Percentiles rank a stretch among this genome's conserved stretches.
Evolutionary conservation across 352 stramenopile species (phyloP).

Genomic region (Phytophthora sansomeana): DNA sequence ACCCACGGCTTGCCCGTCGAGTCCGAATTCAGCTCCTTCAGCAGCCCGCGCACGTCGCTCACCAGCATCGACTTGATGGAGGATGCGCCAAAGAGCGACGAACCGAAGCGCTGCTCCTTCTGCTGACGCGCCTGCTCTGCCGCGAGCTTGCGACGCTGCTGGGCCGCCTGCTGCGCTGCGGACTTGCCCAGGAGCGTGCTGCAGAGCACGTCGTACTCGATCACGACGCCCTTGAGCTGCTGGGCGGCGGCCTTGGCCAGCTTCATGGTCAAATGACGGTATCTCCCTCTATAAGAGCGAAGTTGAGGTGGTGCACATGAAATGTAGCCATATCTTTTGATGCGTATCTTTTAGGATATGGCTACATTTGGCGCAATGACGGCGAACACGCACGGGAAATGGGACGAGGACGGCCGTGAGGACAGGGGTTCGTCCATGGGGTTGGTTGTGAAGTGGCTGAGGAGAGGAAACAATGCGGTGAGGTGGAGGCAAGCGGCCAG

Average conservation of each 20-base stretch:
- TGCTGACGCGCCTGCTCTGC: conserved; percentile 24
- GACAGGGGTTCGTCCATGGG: conserved; percentile 13
- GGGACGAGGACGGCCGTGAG: conserved; percentile 13
- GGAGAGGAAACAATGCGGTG: not conserved
- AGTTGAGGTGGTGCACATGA: conserved; percentile 9
- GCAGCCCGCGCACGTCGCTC: conserved; percentile 63
- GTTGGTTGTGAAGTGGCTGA: conserved; percentile 8
- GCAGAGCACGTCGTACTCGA: conserved; percentile 85
- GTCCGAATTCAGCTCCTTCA: conserved; percentile 71
- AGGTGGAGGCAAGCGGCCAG: not conserved
- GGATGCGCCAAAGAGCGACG: conserved; percentile 37
- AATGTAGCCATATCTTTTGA: conserved; percentile 8
- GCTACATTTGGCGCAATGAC: not conserved
- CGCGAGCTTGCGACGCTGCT: conserved; percentile 37
- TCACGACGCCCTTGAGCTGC: conserved; percentile 77
- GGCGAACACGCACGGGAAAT: conserved; percentile 1
- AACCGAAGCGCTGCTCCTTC: conserved; percentile 30
- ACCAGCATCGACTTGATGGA: conserved; percentile 65
- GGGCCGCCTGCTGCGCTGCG: conserved; percentile 40
- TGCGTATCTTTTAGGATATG: conserved; percentile 6
- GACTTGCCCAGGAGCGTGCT: conserved; percentile 67
- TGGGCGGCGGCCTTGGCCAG: conserved; percentile 71
- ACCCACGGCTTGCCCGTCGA: conserved; percentile 68
- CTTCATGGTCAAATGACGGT: conserved; percentile 44
- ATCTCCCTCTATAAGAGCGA: conserved; percentile 27